A percentile compares a stretch with the other conserved stretches of the same genome.
Conservation (phyloP, 2,329 filamentous ascomycete genomes). For the Fusarium tjaetaba region DNA sequence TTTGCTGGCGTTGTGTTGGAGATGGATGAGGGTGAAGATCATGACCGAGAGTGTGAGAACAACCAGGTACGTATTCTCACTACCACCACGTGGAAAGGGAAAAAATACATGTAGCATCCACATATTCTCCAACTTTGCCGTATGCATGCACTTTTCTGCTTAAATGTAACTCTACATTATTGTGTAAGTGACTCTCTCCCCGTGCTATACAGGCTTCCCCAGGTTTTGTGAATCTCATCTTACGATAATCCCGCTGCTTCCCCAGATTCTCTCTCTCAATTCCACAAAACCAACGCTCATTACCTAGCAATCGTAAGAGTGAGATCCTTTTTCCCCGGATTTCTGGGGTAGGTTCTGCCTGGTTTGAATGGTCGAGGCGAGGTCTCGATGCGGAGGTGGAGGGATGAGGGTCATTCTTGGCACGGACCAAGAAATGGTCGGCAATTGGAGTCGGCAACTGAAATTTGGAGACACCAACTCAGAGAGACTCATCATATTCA, state of each 20-base stretch:
- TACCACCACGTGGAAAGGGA: constrained; percentile 16
- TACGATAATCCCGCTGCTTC: constrained; percentile 4
- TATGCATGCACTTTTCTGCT: neutral
- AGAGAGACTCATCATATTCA: neutral
- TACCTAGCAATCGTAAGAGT: constrained; percentile 29
- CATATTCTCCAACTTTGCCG: constrained; percentile 16
- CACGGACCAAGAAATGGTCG: constrained; percentile 38
- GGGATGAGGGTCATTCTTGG: constrained; percentile 21
- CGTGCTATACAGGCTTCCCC: constrained; percentile 26
- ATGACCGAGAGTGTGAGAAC: neutral
- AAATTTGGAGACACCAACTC: neutral
- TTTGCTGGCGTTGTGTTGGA: constrained; percentile 9
- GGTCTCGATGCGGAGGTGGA: constrained; percentile 16
- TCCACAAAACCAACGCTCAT: constrained; percentile 28
- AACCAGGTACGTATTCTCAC: neutral
- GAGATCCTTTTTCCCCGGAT: constrained; percentile 27
- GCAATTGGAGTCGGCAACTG: constrained; percentile 43
- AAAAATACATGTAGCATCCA: neutral
- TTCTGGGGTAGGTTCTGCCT: constrained; percentile 19
- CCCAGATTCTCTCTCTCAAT: neutral
- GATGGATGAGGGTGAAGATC: constrained; percentile 22
- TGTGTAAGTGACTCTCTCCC: too few species aligned
- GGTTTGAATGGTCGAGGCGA: constrained; percentile 12
- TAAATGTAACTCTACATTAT: neutral
- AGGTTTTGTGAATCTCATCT: constrained; percentile 15